Percentiles rank a stretch among this genome's conserved stretches.
phyloP scores from a whole-genome alignment of 495 filamentous ascomycete species.

The Aspergillus biplanus region DNA sequence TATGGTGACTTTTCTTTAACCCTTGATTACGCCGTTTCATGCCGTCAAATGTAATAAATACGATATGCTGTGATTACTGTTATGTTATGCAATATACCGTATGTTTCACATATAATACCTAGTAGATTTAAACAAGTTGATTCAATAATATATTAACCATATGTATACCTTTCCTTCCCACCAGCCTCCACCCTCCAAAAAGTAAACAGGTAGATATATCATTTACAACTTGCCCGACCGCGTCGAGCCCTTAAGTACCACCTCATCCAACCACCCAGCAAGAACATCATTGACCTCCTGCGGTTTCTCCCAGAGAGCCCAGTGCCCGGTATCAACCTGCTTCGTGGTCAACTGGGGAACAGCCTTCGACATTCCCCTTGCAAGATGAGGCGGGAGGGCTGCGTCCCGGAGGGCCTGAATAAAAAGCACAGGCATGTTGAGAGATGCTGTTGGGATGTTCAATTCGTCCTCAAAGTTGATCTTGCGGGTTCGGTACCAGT shows the following conservation, averaged over 20 bases:
- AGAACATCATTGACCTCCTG: slow-evolving; percentile 56
- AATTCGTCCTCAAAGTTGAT: slow-evolving; percentile 79
- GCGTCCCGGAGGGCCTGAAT: slow-evolving; percentile 70
- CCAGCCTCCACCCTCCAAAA: too few species aligned
- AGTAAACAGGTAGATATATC: slow-evolving; percentile 1
- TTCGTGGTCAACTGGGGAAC: slow-evolving; percentile 62
- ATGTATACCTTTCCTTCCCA: not conserved
- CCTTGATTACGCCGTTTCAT: not conserved
- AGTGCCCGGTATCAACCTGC: slow-evolving; percentile 67
- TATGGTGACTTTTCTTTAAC: not conserved
- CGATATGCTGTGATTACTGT: too few species aligned
- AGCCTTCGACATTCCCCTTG: slow-evolving; percentile 65
- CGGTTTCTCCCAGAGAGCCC: slow-evolving; percentile 69
- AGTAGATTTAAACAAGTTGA: not conserved
- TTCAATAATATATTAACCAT: too few species aligned
- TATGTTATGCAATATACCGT: too few species aligned
- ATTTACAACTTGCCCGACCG: slow-evolving; percentile 29
- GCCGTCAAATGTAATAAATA: not conserved
- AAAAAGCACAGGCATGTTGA: slow-evolving; percentile 73
- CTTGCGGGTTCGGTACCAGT: slow-evolving; percentile 79
- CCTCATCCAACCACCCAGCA: slow-evolving; percentile 50
- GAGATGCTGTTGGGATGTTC: slow-evolving; percentile 47
- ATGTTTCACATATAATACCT: not conserved
- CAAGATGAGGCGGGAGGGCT: slow-evolving; percentile 68
- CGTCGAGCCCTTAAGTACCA: slow-evolving; percentile 30